Evolutionary conservation across 306 rosid species (phyloP).

Genomic region (Pterocarpus santalinus): DNA sequence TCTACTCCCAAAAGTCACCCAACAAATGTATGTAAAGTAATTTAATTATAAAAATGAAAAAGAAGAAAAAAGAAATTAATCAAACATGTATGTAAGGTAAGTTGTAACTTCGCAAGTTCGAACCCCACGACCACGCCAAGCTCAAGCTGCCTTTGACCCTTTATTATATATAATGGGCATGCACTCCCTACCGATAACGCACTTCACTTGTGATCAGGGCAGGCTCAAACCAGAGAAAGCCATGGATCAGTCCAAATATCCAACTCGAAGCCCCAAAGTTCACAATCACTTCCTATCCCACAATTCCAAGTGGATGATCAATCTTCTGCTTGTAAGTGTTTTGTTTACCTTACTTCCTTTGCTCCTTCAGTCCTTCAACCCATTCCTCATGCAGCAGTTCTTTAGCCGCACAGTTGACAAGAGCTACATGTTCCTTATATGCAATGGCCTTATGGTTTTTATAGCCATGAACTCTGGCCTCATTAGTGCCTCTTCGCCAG

Average conservation of each 20-base stretch:
- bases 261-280: not conserved
- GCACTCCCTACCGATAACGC: not conserved
- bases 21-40: not conserved
- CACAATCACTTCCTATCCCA: constrained; percentile 18
- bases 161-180: no score
- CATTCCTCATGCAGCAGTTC: constrained; percentile 51
- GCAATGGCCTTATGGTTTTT: constrained; percentile 67
- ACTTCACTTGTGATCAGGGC: no score
- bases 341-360: constrained; percentile 45
- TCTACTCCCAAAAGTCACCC: not conserved
- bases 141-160: not conserved
- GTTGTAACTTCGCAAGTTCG: not conserved
- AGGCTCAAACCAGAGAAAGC: not conserved
- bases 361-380: constrained; percentile 43
- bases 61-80: no score
- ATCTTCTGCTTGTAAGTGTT: constrained; percentile 51
- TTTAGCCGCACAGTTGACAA: constrained; percentile 52
- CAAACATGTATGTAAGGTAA: not conserved
- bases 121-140: not conserved
- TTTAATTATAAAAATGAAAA: no score
- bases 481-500: constrained; percentile 34
- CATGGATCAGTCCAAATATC: constrained; percentile 10
- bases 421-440: constrained; percentile 70
- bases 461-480: constrained; percentile 61
- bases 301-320: constrained; percentile 43